Evolutionary conservation across 148 eudicot species (phyloP).

Genomic region (Camellia granthamiana): DNA sequence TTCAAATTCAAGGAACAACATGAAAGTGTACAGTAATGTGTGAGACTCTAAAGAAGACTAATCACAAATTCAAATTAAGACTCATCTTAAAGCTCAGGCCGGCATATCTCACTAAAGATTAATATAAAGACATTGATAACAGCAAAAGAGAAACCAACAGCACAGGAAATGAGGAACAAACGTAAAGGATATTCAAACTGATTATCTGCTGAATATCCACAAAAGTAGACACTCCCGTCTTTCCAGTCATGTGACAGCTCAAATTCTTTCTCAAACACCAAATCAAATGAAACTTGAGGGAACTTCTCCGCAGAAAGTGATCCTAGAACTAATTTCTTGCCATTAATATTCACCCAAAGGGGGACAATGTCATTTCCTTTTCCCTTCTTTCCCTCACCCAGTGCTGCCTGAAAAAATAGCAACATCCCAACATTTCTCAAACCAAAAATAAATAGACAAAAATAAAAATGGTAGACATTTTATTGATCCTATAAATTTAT

Average conservation of each 20-base stretch:
- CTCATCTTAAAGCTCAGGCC: not conserved
- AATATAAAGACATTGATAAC: not conserved
- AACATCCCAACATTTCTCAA: not conserved
- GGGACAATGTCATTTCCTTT: constrained; percentile 37
- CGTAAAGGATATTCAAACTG: constrained; percentile 38
- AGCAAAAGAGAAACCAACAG: not conserved
- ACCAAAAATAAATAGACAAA: not conserved
- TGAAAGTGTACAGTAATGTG: not conserved
- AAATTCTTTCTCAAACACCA: constrained; percentile 75
- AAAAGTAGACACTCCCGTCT: constrained; percentile 64
- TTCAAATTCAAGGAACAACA: not conserved
- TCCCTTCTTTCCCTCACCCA: constrained; percentile 68
- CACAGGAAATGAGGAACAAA: not conserved
- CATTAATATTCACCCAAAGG: constrained; percentile 36
- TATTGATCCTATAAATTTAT: not conserved
- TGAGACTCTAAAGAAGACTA: no score
- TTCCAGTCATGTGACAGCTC: constrained; percentile 82
- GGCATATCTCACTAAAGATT: not conserved
- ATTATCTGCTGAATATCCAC: constrained; percentile 55
- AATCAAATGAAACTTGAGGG: constrained; percentile 67
- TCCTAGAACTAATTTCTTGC: constrained; percentile 50
- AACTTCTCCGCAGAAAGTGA: constrained; percentile 41
- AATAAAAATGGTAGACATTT: not conserved
- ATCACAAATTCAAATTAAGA: not conserved
- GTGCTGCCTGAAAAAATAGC: constrained; percentile 45